Conservation (phyloP, 345 rosid species). For the Acer yangbiense region DNA sequence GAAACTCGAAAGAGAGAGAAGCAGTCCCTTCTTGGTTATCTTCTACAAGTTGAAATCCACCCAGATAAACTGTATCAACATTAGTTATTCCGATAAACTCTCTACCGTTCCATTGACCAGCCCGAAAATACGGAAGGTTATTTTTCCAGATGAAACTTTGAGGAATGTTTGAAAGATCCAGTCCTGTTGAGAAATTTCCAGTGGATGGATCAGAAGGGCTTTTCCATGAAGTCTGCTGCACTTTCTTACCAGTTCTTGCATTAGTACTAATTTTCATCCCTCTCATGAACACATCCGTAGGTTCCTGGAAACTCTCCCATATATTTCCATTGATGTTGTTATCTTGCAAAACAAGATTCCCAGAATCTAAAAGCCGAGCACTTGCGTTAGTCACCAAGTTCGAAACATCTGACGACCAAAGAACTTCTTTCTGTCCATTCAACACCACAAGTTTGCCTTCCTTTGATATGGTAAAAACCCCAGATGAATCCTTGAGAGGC, state of each 20-base stretch:
- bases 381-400: background rate
- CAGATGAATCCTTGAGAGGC: conserved; percentile 49
- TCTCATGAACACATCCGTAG: conserved; percentile 30
- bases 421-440: conserved; percentile 29
- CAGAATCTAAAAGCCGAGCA: conserved; percentile 29
- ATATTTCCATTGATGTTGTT: conserved; percentile 22
- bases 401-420: conserved; percentile 60
- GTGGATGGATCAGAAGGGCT: conserved; percentile 51
- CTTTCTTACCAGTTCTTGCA: conserved; percentile 30
- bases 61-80: conserved; percentile 29
- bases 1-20: conserved; percentile 14
- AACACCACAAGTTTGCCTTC: conserved; percentile 52
- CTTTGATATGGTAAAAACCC: conserved; percentile 34
- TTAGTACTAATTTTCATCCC: conserved; percentile 39
- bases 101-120: conserved; percentile 63
- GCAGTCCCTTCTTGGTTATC: conserved; percentile 28
- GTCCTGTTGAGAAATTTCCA: conserved; percentile 44
- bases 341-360: conserved; percentile 50
- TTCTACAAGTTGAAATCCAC: conserved; percentile 23
- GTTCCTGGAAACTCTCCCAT: conserved; percentile 64
- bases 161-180: conserved; percentile 29
- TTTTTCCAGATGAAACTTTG: conserved; percentile 51
- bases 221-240: conserved; percentile 48
- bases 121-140: conserved; percentile 39
- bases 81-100: conserved; percentile 32